Evolutionary conservation across 352 stramenopile genomes (phyloP).

Genomic region (Globisporangium middletonii): DNA sequence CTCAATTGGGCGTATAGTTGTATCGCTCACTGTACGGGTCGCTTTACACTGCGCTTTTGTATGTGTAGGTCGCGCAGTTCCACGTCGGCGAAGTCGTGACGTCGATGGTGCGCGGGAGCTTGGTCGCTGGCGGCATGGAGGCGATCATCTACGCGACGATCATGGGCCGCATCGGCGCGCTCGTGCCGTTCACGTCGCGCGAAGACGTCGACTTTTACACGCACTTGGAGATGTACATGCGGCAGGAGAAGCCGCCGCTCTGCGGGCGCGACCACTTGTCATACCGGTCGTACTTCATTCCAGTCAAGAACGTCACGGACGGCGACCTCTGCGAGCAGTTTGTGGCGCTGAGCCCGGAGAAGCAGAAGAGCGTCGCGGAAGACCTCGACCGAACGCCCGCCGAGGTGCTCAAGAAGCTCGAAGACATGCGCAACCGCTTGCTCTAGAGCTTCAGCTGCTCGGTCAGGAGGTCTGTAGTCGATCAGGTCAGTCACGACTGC

Average conservation of each 20-base stretch:
- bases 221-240: constrained; percentile 96
- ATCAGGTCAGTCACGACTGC: no score
- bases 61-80: constrained; percentile 85
- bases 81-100: constrained; percentile 99
- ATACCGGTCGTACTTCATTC: constrained; percentile 97
- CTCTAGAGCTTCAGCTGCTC: constrained; percentile 58
- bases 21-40: no score
- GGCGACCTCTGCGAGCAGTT: constrained; percentile 98
- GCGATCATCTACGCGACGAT: constrained; percentile 97
- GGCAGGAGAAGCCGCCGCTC: constrained; percentile 87
- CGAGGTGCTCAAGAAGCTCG: constrained; percentile 98
- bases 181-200: constrained; percentile 95
- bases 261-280: constrained; percentile 95
- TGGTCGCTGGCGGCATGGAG: constrained; percentile 95
- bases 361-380: constrained; percentile 95
- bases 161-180: constrained; percentile 93
- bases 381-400: constrained; percentile 93
- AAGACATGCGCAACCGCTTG: constrained; percentile 96
- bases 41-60: neutral
- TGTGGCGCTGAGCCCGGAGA: constrained; percentile 86
- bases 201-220: constrained; percentile 98
- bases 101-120: constrained; percentile 90
- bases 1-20: no score
- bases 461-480: no score
- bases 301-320: constrained; percentile 98